Base-by-base conservation (phyloP, 805 yeast genomes). In the Metschnikowia drakensbergensis region DNA sequence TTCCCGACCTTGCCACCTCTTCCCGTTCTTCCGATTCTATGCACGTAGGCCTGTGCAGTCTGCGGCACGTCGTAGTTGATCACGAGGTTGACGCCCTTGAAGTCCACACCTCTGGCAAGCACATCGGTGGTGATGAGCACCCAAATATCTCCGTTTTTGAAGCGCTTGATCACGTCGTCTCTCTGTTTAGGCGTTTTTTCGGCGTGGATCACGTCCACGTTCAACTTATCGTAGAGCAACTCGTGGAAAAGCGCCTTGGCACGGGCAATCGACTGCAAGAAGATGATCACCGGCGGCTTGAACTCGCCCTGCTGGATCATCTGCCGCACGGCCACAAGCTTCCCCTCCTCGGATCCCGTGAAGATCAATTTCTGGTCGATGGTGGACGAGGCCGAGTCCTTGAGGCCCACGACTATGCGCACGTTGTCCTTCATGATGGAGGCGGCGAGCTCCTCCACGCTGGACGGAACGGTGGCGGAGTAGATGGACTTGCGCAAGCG, bases 1-100 rank as follows among this genome's bases (percentile, higher is more conserved):
- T 77, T 78, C 49, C 99, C 99, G 6, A 69, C 60, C 51, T 86
- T 81, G 1, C 96, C 96, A 46, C 89, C 96, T 76, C 99, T 84
- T 57, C 99, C 99, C 2, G 99, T 92, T 76, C 99, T 86, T 67
- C 99, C 99, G 60, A 94, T 88, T 71, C 99, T 82, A 67, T 94
- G 99, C 40, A 94, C 97, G 65, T 94, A 94, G 0, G 96, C 85
- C 66, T 92, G 97, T 0, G 97, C 89, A 38, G 86, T 81, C 59
- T 83, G 87, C 13, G 99, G 99, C 9, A 94, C 96, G 68, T 94
- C 99, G 66, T 94, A 94, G 68, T 94, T 94, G 56, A 94, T 88
- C 36, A 94, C 97, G 50, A 95, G 65, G 62, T 91, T 94, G 43
- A 94, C 92, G 47, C 97, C 97, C 62, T 89, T 89, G 72, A 94